Base-by-base conservation (phyloP, 208 protist species). In the Acanthamoeba lenticulata region DNA sequence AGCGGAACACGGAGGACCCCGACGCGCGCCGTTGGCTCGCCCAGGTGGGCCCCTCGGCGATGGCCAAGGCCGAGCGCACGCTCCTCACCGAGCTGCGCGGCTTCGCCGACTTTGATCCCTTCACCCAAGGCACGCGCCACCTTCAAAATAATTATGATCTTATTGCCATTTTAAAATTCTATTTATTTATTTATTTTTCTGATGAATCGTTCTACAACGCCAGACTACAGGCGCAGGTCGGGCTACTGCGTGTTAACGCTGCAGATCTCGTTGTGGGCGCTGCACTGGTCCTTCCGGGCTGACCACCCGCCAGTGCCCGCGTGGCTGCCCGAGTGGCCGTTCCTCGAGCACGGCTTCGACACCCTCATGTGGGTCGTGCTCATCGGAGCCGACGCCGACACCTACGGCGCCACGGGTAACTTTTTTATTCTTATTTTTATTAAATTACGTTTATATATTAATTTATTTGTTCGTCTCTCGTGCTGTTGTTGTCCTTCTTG, bases 291-390 rank as follows among this genome's bases (percentile, higher is more conserved):
- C 15, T 93, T 93, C 69, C 49, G 45, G 38, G 15, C 15, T 7
- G 15, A 19, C 62, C 89, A 93, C 69, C 89, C 89, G 9, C 15
- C 3, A 44, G 24, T 93, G 11, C 44, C 89, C 19, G 89, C 38
- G 9, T 93, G 89, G 89, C 89, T 93, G 4, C 88, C 89, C 69
- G 47, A 38, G 7, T 77, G 69, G 62, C 62, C 67, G 7, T 93
- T 93, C 36, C 29, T 38, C 40, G 89, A 65, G 32, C 89, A 93
- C 60, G 89, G 89, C n/a, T 93, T 93, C 34, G 45, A 77, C 42
- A 60, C 89, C 6, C 40, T 93, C 13, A 93, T 93, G 89, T 93
- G 89, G 89, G 89, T 93, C 21, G 89, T 93, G 24, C 34, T 83
- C 19, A 32, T 93, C 32, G 89, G 89, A 34, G 89, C 89, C 1